phyloP scores from a whole-genome alignment of 192 early-diverging fungal species.

The Radiomyces spectabilis region DNA sequence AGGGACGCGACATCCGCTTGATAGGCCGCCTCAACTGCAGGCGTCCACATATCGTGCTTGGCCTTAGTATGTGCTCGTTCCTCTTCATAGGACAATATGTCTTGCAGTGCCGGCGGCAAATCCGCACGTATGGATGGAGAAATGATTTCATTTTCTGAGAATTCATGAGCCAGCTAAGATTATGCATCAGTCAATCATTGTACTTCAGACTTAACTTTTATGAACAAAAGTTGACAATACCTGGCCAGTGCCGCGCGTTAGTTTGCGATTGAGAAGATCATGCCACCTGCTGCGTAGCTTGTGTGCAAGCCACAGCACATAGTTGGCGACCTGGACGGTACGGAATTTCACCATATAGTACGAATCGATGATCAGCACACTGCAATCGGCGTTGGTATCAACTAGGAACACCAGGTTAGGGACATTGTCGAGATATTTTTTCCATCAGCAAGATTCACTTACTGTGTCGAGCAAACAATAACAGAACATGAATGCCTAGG shows the following conservation, averaged over 20 bases:
- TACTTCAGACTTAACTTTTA: neutral
- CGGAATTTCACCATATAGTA: constrained; percentile 47
- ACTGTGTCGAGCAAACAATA: constrained; percentile 53
- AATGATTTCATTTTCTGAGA: neutral
- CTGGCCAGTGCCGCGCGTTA: constrained; percentile 13
- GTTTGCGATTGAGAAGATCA: constrained; percentile 23
- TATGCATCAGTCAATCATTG: neutral
- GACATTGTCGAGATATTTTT: neutral
- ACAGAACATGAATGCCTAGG: constrained; percentile 36
- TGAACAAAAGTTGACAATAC: neutral
- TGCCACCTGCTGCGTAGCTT: constrained; percentile 46
- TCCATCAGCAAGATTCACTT: constrained; percentile 11
- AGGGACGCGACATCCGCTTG: constrained; percentile 8
- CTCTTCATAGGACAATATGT: constrained; percentile 14
- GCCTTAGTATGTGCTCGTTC: neutral
- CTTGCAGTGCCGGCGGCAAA: constrained; percentile 15
- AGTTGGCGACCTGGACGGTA: constrained; percentile 27
- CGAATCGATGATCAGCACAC: constrained; percentile 46
- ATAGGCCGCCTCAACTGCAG: constrained; percentile 3
- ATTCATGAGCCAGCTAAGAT: neutral
- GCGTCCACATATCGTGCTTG: constrained; percentile 10
- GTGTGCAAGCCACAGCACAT: constrained; percentile 36
- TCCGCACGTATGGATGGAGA: neutral
- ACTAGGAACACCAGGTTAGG: no score
- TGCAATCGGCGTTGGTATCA: constrained; percentile 50